These are phyloP conservation scores for Phragmites australis DNA, from an alignment of 176 grass and related monocot genomes.

Conservation along the genomic window DNA sequence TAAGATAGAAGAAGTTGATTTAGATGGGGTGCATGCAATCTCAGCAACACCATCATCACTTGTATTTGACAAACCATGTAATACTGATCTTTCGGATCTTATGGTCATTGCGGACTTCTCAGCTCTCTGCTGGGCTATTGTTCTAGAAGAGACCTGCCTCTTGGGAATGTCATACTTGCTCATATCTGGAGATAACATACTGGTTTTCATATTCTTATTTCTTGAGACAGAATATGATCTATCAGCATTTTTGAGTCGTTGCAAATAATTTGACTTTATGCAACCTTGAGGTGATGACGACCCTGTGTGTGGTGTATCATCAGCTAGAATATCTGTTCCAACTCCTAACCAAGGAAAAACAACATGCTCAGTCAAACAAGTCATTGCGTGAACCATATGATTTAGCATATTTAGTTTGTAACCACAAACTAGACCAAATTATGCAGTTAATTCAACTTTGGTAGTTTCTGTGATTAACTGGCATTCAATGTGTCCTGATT, in stretches of 20 bases:
- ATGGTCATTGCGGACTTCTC: slow-evolving; percentile 29
- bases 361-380: neutral
- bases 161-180: neutral
- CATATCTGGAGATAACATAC: neutral
- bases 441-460: slow-evolving; percentile 6
- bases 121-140: slow-evolving; percentile 21
- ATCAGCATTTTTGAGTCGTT: slow-evolving; percentile 13
- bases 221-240: slow-evolving; percentile 29
- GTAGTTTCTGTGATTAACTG: neutral
- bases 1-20: slow-evolving; percentile 38
- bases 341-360: neutral
- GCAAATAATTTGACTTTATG: slow-evolving; percentile 10
- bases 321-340: slow-evolving; percentile 50
- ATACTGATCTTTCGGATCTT: slow-evolving; percentile 21
- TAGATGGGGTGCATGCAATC: slow-evolving; percentile 17
- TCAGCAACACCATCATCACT: slow-evolving; percentile 54
- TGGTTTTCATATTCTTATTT: slow-evolving; percentile 21
- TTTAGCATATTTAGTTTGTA: neutral
- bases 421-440: neutral
- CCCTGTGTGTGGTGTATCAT: slow-evolving; percentile 28
- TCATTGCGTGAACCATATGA: neutral
- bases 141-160: neutral
- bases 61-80: slow-evolving; percentile 36
- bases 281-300: slow-evolving; percentile 36
- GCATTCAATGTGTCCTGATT: neutral